phyloP scores from a whole-genome alignment of 2,329 filamentous ascomycete genomes.

The Ophiocordyceps camponoti-rufipedis region DNA sequence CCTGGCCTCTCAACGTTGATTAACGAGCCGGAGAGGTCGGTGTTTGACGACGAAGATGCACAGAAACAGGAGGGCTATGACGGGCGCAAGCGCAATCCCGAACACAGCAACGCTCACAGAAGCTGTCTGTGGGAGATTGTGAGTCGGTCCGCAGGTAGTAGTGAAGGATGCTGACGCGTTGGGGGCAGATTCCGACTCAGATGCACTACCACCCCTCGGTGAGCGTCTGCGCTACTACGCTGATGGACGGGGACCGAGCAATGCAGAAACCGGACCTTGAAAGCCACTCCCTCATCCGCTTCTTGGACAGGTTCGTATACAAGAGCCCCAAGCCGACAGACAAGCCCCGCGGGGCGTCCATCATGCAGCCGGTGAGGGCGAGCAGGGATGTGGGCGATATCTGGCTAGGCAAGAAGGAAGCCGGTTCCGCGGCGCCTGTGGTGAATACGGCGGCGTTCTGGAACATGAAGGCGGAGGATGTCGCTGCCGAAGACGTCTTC shows the following conservation, averaged over 20 bases:
- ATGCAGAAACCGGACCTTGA: constrained; percentile 80
- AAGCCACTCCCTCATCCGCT: constrained; percentile 81
- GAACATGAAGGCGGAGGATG: constrained; percentile 74
- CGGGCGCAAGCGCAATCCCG: constrained; percentile 76
- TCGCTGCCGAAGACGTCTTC: constrained; percentile 85
- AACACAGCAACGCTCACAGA: constrained; percentile 80
- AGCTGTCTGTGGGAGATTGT: constrained; percentile 89
- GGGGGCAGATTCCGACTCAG: constrained; percentile 15
- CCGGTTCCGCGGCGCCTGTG: constrained; percentile 16
- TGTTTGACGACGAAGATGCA: constrained; percentile 44
- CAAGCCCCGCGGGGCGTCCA: constrained; percentile 58
- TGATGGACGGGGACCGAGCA: constrained; percentile 51
- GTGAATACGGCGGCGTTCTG: constrained; percentile 85
- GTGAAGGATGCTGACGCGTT: constrained; percentile 2
- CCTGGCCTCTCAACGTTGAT: constrained; percentile 63
- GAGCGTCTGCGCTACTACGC: constrained; percentile 56
- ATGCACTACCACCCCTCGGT: constrained; percentile 89
- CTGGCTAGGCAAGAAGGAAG: constrained; percentile 33
- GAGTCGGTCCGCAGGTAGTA: constrained; percentile 12
- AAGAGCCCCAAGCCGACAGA: constrained; percentile 65
- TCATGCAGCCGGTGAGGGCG: constrained; percentile 77
- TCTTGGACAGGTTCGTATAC: constrained; percentile 98
- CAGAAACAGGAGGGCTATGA: constrained; percentile 43
- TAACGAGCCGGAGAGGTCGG: constrained; percentile 58
- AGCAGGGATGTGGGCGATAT: constrained; percentile 34